A percentile compares a stretch with the other conserved stretches of the same genome.
Evolutionary conservation across 352 stramenopile genomes (phyloP).

Genomic region (Hyaloperonospora brassicae): DNA sequence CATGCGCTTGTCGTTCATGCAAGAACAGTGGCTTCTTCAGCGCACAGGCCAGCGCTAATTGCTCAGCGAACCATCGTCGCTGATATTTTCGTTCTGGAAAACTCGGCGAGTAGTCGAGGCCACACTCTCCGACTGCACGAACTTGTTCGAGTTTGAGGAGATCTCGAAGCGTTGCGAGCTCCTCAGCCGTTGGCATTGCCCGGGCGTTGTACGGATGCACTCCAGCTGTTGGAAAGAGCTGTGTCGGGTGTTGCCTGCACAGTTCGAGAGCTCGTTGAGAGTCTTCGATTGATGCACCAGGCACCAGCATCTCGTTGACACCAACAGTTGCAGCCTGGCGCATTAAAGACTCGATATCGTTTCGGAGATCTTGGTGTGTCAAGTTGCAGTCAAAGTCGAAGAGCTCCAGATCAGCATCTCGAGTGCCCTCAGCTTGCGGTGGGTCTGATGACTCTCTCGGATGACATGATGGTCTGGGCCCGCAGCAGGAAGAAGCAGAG

Average conservation of each 20-base stretch:
- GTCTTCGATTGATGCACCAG: slow-evolving; percentile 61
- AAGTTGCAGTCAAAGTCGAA: slow-evolving; percentile 84
- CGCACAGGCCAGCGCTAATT: slow-evolving; percentile 55
- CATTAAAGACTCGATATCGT: slow-evolving; percentile 36
- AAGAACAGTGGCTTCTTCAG: slow-evolving; percentile 77
- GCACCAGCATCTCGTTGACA: slow-evolving; percentile 68
- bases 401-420: slow-evolving; percentile 18
- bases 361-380: slow-evolving; percentile 54
- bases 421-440: background rate
- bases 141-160: slow-evolving; percentile 35
- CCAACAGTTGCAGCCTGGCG: slow-evolving; percentile 28
- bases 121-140: slow-evolving; percentile 63
- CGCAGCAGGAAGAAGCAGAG: slow-evolving; percentile 1
- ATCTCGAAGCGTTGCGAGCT: slow-evolving; percentile 26
- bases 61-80: slow-evolving; percentile 54
- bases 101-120: slow-evolving; percentile 63
- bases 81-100: slow-evolving; percentile 45
- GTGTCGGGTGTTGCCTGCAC: slow-evolving; percentile 35
- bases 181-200: slow-evolving; percentile 25
- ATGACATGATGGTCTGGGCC: slow-evolving; percentile 1
- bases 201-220: slow-evolving; percentile 73
- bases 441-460: slow-evolving; percentile 7
- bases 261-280: slow-evolving; percentile 50
- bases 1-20: slow-evolving; percentile 70
- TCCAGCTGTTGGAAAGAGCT: slow-evolving; percentile 63